Percentiles rank a stretch among this genome's conserved stretches.
Evolutionary conservation across 202 grass and related monocot species (phyloP).

Genomic region (Schoenoplectus tabernaemontani): DNA sequence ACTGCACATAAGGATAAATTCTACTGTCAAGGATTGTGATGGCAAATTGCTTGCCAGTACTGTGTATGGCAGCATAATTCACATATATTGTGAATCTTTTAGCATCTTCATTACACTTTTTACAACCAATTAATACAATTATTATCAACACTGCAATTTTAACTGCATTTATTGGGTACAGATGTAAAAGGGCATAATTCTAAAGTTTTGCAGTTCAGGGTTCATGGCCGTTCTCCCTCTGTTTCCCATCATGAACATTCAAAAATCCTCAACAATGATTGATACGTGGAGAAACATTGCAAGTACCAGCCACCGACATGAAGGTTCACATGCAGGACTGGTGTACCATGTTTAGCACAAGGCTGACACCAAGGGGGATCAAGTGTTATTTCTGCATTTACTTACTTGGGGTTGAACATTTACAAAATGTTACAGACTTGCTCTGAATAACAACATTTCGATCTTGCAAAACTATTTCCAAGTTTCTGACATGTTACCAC

Average conservation of each 20-base stretch:
- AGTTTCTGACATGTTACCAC: not conserved
- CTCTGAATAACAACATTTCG: not conserved
- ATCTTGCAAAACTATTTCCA: not conserved
- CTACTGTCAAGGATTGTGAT: not conserved
- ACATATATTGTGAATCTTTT: not conserved
- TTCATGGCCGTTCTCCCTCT: not conserved
- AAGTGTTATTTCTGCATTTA: not conserved
- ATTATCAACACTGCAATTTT: not conserved
- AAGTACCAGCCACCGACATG: not conserved
- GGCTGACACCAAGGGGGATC: too few relatives aligned
- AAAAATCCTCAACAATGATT: not conserved
- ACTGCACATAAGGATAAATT: constrained; percentile 34
- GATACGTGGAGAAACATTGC: not conserved
- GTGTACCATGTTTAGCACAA: not conserved
- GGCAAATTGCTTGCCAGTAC: not conserved
- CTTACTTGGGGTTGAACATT: not conserved
- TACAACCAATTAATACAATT: not conserved
- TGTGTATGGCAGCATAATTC: not conserved
- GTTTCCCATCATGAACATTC: not conserved
- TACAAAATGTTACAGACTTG: not conserved
- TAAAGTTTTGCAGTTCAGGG: not conserved
- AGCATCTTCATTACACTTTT: not conserved
- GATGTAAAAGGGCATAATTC: not conserved
- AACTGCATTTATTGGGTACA: not conserved
- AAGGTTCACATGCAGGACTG: not conserved